Evolutionary conservation across 2,329 filamentous ascomycete species (phyloP), one percentile per base, ranked within the genome.

Genomic region (Pseudogymnoascus sp.): DNA sequence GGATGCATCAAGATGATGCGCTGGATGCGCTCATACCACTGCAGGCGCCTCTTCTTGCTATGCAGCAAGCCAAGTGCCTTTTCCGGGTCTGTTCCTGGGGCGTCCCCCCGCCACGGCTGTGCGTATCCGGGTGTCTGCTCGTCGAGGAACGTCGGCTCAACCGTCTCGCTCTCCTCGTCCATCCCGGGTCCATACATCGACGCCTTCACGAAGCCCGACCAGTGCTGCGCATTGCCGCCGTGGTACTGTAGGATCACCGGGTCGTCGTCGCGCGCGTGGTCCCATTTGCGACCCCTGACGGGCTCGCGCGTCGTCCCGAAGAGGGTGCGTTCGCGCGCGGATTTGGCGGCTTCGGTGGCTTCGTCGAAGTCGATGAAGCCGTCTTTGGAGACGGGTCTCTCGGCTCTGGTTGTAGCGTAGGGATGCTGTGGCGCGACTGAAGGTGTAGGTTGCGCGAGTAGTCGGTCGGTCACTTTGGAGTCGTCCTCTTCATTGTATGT

Each of bases 1-100:
- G 92, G 70, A 51, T 74, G 72, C 67, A 72, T 68, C n/a, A 74
- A 64, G 42, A 75, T 64, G 61, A 63, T 69, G 61, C 69, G 36
- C 14, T 63, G 42, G 4, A 26, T 26, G 11, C 42, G 60, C 45
- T 59, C 31, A 11, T 63, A 57, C 40, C 39, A 62, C 18, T 18
- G 21, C 61, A 62, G 70, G 37, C 68, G 63, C 59, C 67, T 65
- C 65, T 70, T 73, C 63, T 67, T 72, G 60, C 63, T 71, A 42
- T 71, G 67, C 5, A 72, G 51, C n/a, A 71, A 63, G 6, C 68
- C 64, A 21, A 67, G 65, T 5, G 69, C 60, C 59, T 69, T 72
- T 34, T 74, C 72, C 4, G 68, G 65, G 60, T 71, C 71, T 23
- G 66, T 64, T 5, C 62, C 65, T 2, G 64, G 66, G 47, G 71